Base-by-base conservation (phyloP, 805 yeast species). In the Kazachstania psychrophila region DNA sequence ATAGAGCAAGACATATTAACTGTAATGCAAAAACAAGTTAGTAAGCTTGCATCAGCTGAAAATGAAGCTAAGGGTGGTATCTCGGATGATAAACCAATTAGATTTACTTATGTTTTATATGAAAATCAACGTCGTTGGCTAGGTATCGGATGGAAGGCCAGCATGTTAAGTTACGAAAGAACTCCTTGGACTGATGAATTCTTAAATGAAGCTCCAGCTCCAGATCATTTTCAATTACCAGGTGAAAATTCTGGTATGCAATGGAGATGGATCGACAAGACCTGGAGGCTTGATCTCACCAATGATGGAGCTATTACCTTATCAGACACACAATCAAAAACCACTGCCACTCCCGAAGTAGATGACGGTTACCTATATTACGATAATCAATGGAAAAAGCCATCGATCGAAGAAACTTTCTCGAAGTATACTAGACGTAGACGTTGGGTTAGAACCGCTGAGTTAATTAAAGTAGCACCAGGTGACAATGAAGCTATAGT, bases 111-210 rank as follows among this genome's bases (percentile, higher is more conserved):
- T 58, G 96, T 86, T 2, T 66, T 89, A 9, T 88, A 80, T 58
- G 98, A 89, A 56, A 89, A 89, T 58, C 97, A 89, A 64, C 76
- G 98, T 54, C 78, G 89, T 52, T 89, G 98, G 98, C 67, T 89
- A 27, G 97, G 96, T 7, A 83, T 89, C 49, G 98, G 98, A 6
- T 89, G 98, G 98, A 88, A 96, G 0, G 68, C 92, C n/a, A 89
- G 87, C 54, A 68, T 92, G 54, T 69, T 89, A 44, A 79, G 92
- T 33, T 89, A 89, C 56, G 98, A 89, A 62, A 72, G 98, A 54
- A 77, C 95, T 0, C 80, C 96, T 5, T 89, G 96, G 96, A 87
- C 96, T 0, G 98, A 89, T 57, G 96, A 89, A 60, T 88, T 87
- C 51, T 67, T 87, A 45, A 89, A 88, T 58, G 96, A 88, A 56